Evolutionary conservation across 2,329 filamentous ascomycete species (phyloP), one percentile per base, ranked within the genome.

Genomic region (Dendryphion nanum): DNA sequence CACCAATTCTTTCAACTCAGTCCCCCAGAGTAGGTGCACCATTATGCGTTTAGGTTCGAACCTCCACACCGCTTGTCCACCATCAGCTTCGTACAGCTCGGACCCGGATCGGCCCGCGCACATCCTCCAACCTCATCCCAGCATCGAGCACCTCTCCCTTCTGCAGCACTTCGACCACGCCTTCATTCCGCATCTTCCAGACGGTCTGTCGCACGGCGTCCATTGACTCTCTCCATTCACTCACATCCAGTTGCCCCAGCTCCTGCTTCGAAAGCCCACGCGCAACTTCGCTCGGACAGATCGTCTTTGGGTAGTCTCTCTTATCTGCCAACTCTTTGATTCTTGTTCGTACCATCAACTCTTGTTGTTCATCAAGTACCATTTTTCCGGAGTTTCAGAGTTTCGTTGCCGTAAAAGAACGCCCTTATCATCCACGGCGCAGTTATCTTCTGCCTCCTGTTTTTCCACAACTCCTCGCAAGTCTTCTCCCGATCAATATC

Each of bases 281-380:
- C 2, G 73, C 71, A 26, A 75, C 64, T 55, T 76, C 74, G 12
- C 73, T 76, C 4, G 73, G 74, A 48, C 74, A 77, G 44, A 76
- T 70, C 0, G 74, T 77, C 50, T 76, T 76, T 8, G 74, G 74
- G 34, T 54, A 61, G 14, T 53, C 47, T 24, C 69, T 57, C 7
- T 49, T 33, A 21, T 43, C 38, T 15, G 70, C 51, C 17, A 69
- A 52, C 19, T 40, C 42, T 23, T 49, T 24, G 31, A 65, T 49
- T 48, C 51, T 53, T 20, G 28, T 19, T 16, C 45, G 30, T 3
- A 35, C 51, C 35, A 54, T 40, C 3, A 35, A 28, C 15, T 33
- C 44, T 37, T 58, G 47, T 24, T 38, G 33, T 21, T 49, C 43
- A 16, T 51, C 41, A 16, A 59, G 35, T 19, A 34, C 33, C 57